A percentile compares a stretch with the other conserved stretches of the same genome.
These are phyloP conservation scores for Pseudogymnoascus sp. DNA, from an alignment of 2,329 filamentous ascomycete species.

Conservation along the genomic window DNA sequence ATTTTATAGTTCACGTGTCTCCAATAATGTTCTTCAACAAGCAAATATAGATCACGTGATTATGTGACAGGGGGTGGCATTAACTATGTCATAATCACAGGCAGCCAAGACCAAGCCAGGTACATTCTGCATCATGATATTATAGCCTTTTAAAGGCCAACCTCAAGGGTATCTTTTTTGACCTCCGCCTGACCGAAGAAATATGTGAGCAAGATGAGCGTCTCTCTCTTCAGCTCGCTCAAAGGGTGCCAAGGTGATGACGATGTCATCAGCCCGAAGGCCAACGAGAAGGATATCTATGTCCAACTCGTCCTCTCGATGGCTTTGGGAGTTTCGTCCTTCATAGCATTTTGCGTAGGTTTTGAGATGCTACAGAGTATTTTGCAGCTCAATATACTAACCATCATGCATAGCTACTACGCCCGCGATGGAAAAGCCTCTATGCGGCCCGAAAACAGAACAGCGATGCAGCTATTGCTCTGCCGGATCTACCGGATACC, in stretches of 20 bases:
- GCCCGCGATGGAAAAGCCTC: slow-evolving; percentile 83
- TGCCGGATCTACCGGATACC: slow-evolving; percentile 74
- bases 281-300: slow-evolving; percentile 20
- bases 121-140: not conserved
- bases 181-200: not conserved
- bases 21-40: not conserved
- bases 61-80: not conserved
- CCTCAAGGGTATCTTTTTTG: not conserved
- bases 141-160: not conserved
- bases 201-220: not conserved
- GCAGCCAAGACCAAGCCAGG: not conserved
- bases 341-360: slow-evolving; percentile 67
- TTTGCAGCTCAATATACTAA: slow-evolving; percentile 20
- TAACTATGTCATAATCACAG: not conserved
- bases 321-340: slow-evolving; percentile 59
- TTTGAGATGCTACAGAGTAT: not conserved
- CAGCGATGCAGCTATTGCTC: slow-evolving; percentile 45
- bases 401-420: slow-evolving; percentile 53
- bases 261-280: slow-evolving; percentile 12
- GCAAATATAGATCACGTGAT: not conserved
- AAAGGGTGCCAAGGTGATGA: not conserved
- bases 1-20: not conserved
- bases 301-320: slow-evolving; percentile 68
- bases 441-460: slow-evolving; percentile 84
- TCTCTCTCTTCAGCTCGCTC: slow-evolving; percentile 1